Conservation (phyloP, 2,329 filamentous ascomycete genomes). For the Colletotrichum phormii region DNA sequence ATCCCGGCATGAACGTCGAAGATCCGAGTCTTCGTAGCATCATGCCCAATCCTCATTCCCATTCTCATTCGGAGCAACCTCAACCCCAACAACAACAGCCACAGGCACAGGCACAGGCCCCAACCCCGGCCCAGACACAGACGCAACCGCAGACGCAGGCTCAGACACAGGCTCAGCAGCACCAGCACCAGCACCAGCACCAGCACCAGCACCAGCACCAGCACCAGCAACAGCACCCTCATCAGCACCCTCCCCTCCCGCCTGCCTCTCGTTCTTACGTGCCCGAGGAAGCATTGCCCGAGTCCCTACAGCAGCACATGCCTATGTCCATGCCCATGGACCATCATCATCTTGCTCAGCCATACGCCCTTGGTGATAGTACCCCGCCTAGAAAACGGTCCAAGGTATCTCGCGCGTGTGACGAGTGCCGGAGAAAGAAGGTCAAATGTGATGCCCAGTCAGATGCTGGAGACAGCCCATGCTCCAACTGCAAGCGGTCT, state of each 20-base stretch:
- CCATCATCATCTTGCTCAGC: conserved; percentile 49
- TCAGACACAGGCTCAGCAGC: conserved; percentile 22
- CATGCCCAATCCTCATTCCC: conserved; percentile 53
- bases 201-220: conserved; percentile 30
- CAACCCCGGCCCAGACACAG: conserved; percentile 15
- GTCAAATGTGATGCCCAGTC: conserved; percentile 88
- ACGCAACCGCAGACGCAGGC: conserved; percentile 22
- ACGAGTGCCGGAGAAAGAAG: conserved; percentile 90
- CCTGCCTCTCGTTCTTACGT: conserved; percentile 46
- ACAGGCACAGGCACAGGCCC: conserved; percentile 26
- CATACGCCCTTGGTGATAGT: conserved; percentile 63
- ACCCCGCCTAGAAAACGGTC: conserved; percentile 80
- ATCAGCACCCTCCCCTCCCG: background rate
- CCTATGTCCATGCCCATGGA: conserved; percentile 46
- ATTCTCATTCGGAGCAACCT: conserved; percentile 36
- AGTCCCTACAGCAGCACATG: conserved; percentile 47
- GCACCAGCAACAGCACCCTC: conserved; percentile 31
- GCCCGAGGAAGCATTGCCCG: conserved; percentile 50
- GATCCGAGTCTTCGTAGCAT: conserved; percentile 57
- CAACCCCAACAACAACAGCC: conserved; percentile 35
- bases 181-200: conserved; percentile 37
- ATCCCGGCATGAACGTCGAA: conserved; percentile 56
- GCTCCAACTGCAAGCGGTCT: conserved; percentile 83
- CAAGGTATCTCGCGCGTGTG: conserved; percentile 89
- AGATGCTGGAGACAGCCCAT: conserved; percentile 78